Conservation (phyloP, 2,329 filamentous ascomycete genomes). For the Tolypocladium amazonense region DNA sequence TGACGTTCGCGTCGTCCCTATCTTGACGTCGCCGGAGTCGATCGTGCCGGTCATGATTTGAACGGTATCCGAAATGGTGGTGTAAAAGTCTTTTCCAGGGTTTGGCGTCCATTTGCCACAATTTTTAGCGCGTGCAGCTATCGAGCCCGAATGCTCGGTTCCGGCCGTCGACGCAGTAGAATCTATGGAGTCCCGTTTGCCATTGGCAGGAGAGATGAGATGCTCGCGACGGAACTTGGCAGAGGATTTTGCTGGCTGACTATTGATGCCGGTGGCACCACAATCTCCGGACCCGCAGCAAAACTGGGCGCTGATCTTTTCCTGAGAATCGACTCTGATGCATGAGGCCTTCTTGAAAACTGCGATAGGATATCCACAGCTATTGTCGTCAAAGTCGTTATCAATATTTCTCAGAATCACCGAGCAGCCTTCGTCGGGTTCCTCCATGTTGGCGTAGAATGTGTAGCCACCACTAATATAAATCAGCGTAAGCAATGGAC, state of each 20-base stretch:
- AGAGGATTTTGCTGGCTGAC: too few relatives aligned
- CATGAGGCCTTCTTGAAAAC: not conserved
- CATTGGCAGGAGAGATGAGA: not conserved
- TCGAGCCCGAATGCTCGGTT: not conserved
- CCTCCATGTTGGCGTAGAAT: not conserved
- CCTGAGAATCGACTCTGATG: not conserved
- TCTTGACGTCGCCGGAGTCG: not conserved
- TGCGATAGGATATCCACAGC: not conserved
- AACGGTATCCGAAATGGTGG: not conserved
- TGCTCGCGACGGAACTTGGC: not conserved
- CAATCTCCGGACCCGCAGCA: not conserved
- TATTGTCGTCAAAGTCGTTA: not conserved
- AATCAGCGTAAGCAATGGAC: not conserved
- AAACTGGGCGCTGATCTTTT: not conserved
- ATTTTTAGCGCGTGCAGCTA: not conserved
- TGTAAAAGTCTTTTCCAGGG: not conserved
- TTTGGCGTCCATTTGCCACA: not conserved
- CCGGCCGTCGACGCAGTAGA: not conserved
- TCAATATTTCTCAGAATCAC: not conserved
- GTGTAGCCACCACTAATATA: not conserved
- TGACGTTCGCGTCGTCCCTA: not conserved
- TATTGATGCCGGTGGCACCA: not conserved
- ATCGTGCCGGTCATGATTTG: not conserved
- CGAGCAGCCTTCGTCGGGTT: not conserved
- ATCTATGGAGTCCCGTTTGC: not conserved